Percentiles rank a stretch among this genome's conserved stretches.
phyloP scores from a whole-genome alignment of 345 rosid species.

The Populus deltoides region DNA sequence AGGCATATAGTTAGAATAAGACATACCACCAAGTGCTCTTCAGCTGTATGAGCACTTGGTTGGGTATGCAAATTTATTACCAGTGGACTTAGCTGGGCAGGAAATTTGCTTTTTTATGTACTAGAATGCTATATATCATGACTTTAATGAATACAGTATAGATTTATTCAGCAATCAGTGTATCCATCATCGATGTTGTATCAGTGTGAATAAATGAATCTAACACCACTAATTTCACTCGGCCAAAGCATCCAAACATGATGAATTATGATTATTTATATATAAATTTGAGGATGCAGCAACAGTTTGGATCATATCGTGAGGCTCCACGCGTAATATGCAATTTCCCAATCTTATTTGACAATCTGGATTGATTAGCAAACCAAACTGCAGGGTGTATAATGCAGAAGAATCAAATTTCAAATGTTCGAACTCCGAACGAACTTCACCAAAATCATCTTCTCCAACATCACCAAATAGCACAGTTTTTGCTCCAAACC shows the following conservation, averaged over 20 bases:
- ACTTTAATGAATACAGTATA: neutral
- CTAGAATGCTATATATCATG: neutral
- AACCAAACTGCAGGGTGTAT: neutral
- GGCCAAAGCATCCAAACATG: no score
- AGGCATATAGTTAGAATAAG: neutral
- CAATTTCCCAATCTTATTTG: neutral
- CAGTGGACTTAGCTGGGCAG: neutral
- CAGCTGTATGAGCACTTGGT: neutral
- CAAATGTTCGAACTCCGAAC: constrained; percentile 45
- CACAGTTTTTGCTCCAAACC: constrained; percentile 65
- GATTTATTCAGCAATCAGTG: neutral
- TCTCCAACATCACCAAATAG: constrained; percentile 71
- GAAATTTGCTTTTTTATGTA: neutral
- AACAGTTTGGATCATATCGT: neutral
- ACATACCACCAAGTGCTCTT: neutral
- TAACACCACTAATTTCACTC: neutral
- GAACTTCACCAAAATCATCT: constrained; percentile 59
- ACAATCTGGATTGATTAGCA: neutral
- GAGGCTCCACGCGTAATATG: neutral
- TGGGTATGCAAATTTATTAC: neutral
- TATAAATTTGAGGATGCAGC: neutral
- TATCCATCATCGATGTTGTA: neutral
- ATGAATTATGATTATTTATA: no score
- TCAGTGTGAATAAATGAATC: neutral
- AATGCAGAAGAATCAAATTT: constrained; percentile 23